These are phyloP conservation scores for Dillenia suffruticosa DNA, from an alignment of 164 flowering plant species.

Conservation along the genomic window DNA sequence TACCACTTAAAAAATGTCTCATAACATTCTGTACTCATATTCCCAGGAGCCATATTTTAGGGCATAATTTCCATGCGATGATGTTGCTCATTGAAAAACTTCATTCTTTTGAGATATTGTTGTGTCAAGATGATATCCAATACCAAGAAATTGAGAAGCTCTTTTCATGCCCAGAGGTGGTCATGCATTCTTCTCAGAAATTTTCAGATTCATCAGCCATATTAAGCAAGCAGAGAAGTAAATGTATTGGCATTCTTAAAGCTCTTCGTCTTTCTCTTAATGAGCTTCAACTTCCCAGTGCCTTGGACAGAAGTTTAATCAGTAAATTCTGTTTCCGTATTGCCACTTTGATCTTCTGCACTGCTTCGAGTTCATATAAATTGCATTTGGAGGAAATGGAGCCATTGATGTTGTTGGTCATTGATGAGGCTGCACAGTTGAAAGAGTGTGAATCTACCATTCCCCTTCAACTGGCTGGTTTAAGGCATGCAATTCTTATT, in stretches of 20 bases:
- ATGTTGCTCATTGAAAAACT: constrained; percentile 21
- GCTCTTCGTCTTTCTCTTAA: constrained; percentile 22
- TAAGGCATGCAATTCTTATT: constrained; percentile 18
- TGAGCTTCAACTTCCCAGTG: constrained; percentile 26
- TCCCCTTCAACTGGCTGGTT: constrained; percentile 16
- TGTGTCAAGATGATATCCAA: constrained; percentile 19
- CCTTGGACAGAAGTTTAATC: constrained; percentile 3
- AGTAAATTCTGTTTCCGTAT: constrained; percentile 18
- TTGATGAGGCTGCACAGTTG: constrained; percentile 26
- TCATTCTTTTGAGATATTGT: constrained; percentile 21
- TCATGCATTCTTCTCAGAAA: neutral
- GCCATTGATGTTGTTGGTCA: constrained; percentile 34
- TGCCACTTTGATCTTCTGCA: constrained; percentile 46
- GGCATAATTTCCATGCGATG: constrained; percentile 20
- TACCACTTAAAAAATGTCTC: constrained; percentile 31
- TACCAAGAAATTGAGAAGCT: constrained; percentile 33
- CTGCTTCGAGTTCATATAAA: constrained; percentile 39
- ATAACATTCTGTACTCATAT: constrained; percentile 39
- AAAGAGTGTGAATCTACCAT: constrained; percentile 23
- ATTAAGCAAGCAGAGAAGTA: constrained; percentile 14
- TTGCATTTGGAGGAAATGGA: constrained; percentile 23
- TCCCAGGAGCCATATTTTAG: constrained; percentile 19
- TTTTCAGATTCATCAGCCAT: neutral
- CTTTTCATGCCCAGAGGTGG: constrained; percentile 18
- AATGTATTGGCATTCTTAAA: constrained; percentile 25